These are phyloP conservation scores for Fusarium nanum DNA, from an alignment of 2,329 filamentous ascomycete genomes.

Conservation along the genomic window DNA sequence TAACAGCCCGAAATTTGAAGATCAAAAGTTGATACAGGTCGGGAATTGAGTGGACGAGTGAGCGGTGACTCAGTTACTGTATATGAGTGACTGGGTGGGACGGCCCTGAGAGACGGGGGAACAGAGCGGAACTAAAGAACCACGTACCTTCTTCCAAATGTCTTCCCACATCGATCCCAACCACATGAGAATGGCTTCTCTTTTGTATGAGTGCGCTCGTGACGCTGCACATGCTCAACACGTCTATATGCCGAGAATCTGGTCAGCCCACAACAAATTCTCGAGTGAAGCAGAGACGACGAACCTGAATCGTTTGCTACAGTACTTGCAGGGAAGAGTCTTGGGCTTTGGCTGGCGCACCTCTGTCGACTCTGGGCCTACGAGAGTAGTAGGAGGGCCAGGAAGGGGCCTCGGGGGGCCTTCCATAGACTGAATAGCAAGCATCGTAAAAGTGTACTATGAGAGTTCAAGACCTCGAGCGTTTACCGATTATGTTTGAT, in stretches of 20 bases:
- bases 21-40: conserved; percentile 11
- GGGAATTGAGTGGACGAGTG: conserved; percentile 25
- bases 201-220: conserved; percentile 73
- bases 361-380: conserved; percentile 61
- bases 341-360: conserved; percentile 69
- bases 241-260: conserved; percentile 57
- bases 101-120: conserved; percentile 30
- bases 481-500: conserved; percentile 9
- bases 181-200: conserved; percentile 72
- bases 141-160: conserved; percentile 70
- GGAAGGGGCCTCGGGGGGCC: conserved; percentile 52
- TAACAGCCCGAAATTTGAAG: not conserved
- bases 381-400: conserved; percentile 43
- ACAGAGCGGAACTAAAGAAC: conserved; percentile 39
- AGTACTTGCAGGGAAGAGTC: conserved; percentile 71
- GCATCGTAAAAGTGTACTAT: conserved; percentile 56
- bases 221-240: conserved; percentile 72
- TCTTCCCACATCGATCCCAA: conserved; percentile 71
- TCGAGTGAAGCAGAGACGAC: conserved; percentile 43
- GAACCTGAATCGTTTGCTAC: conserved; percentile 71
- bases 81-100: conserved; percentile 34
- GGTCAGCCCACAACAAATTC: conserved; percentile 34
- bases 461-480: conserved; percentile 32
- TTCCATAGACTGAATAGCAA: conserved; percentile 66
- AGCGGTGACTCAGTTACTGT: conserved; percentile 27